Percentiles rank a stretch among this genome's conserved stretches.
phyloP scores from a whole-genome alignment of 148 eudicot species.

The Spergularia bocconei region DNA sequence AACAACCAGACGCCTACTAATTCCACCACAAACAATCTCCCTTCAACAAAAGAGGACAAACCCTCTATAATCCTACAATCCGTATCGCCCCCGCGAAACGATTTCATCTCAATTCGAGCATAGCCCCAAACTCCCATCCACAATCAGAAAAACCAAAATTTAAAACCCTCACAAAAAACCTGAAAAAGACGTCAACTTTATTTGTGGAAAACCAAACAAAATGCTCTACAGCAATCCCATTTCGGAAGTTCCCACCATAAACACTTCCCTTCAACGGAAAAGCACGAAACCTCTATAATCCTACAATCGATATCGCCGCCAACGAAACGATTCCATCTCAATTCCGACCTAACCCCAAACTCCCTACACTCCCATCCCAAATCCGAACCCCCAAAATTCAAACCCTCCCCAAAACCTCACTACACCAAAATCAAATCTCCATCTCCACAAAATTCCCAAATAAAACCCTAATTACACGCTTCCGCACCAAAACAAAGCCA shows the following conservation, averaged over 20 bases:
- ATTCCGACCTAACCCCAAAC: background rate
- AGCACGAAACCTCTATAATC: background rate
- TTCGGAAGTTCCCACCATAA: background rate
- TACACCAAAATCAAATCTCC: background rate
- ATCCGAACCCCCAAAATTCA: background rate
- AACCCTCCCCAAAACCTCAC: background rate
- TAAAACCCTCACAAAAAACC: background rate
- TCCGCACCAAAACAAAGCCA: constrained; percentile 2
- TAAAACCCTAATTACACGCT: background rate
- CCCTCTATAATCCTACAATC: background rate
- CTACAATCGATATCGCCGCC: no score
- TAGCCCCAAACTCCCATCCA: background rate
- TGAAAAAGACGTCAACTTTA: no score
- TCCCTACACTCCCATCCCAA: background rate
- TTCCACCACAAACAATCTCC: background rate
- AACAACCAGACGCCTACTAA: background rate
- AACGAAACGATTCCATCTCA: no score
- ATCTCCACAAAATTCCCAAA: background rate
- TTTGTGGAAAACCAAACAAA: background rate
- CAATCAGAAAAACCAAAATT: background rate
- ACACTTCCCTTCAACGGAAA: background rate
- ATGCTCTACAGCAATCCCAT: background rate
- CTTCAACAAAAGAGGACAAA: background rate
- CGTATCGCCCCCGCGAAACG: background rate
- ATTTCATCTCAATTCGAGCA: background rate